phyloP scores from a whole-genome alignment of 208 protist species.

The Crithidia thermophila region DNA sequence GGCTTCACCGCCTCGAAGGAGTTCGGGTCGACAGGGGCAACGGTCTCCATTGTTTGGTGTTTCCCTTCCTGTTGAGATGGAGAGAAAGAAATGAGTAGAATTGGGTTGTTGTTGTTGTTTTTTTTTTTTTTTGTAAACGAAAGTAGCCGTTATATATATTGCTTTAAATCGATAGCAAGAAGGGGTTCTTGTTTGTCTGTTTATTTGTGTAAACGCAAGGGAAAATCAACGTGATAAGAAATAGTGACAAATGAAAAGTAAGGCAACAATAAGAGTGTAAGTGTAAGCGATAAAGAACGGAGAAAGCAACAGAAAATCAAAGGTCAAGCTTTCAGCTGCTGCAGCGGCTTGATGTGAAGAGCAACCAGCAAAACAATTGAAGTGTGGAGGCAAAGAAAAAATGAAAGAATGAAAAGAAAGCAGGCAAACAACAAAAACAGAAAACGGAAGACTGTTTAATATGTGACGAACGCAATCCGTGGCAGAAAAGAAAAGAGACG shows the following conservation, averaged over 20 bases:
- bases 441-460: neutral
- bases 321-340: too few species aligned
- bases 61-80: too few species aligned
- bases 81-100: conserved; percentile 2
- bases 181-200: neutral
- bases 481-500: neutral
- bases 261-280: neutral
- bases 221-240: neutral
- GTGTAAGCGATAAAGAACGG: too few species aligned
- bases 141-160: too few species aligned
- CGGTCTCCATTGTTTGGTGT: too few species aligned
- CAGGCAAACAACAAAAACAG: neutral
- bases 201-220: neutral
- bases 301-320: too few species aligned
- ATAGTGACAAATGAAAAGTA: neutral
- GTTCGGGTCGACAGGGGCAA: conserved; percentile 44
- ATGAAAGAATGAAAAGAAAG: neutral
- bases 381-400: neutral
- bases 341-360: too few species aligned
- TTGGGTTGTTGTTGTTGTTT: neutral
- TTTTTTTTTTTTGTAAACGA: neutral
- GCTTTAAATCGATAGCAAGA: too few species aligned
- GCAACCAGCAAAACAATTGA: too few species aligned
- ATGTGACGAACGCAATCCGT: neutral
- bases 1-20: conserved; percentile 62